phyloP scores from a whole-genome alignment of 306 rosid genomes.

The Hippophae gyantsensis region DNA sequence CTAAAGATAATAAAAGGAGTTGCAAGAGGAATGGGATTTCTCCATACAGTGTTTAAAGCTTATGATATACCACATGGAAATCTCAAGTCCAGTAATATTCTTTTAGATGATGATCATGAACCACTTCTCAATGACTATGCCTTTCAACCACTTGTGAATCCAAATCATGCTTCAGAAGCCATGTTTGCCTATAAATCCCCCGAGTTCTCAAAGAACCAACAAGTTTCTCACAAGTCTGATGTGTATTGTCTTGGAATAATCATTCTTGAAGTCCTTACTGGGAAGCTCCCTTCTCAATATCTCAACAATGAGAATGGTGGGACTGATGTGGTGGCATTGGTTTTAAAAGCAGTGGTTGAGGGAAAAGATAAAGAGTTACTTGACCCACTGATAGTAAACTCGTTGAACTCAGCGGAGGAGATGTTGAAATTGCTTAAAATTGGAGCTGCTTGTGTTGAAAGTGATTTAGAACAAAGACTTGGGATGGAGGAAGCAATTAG shows the following conservation, averaged over 20 bases:
- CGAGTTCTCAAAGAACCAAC: slow-evolving; percentile 38
- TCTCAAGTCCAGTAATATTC: slow-evolving; percentile 79
- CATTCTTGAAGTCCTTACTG: slow-evolving; percentile 66
- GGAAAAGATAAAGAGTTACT: slow-evolving; percentile 44
- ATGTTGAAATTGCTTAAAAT: slow-evolving; percentile 52
- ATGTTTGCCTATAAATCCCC: slow-evolving; percentile 77
- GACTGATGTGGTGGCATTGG: slow-evolving; percentile 73
- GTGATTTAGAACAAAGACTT: slow-evolving; percentile 42
- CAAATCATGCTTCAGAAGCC: slow-evolving; percentile 35
- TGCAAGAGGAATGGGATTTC: slow-evolving; percentile 52
- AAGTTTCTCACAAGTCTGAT: slow-evolving; percentile 60
- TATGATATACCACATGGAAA: slow-evolving; percentile 85
- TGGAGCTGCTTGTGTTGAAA: slow-evolving; percentile 53
- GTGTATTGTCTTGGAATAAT: slow-evolving; percentile 78
- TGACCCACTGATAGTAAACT: slow-evolving; percentile 39
- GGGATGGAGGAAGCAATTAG: slow-evolving; percentile 61
- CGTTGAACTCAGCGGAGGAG: slow-evolving; percentile 8
- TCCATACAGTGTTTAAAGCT: slow-evolving; percentile 41
- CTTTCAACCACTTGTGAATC: slow-evolving; percentile 50
- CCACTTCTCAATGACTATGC: slow-evolving; percentile 71
- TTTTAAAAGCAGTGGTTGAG: slow-evolving; percentile 31
- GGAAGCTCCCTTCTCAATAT: slow-evolving; percentile 80
- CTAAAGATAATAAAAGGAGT: slow-evolving; percentile 63
- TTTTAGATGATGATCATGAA: slow-evolving; percentile 47
- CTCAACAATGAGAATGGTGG: slow-evolving; percentile 75